Conservation (phyloP, 2,329 filamentous ascomycete genomes). For the Piedraia hortae region DNA sequence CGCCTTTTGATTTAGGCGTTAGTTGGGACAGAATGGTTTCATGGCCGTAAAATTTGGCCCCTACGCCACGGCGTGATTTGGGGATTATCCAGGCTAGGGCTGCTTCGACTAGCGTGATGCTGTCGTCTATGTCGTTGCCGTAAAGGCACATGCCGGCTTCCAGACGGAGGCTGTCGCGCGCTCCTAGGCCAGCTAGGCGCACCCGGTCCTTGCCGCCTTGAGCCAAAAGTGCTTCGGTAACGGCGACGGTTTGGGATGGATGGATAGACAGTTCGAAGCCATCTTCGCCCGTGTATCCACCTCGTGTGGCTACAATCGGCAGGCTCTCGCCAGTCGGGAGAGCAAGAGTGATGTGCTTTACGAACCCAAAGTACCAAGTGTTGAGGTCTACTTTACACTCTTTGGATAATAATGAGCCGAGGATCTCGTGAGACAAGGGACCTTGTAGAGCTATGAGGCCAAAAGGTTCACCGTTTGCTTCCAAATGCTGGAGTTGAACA, state of each 20-base stretch:
- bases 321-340: slow-evolving; percentile 26
- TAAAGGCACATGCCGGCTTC: slow-evolving; percentile 99
- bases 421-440: slow-evolving; percentile 42
- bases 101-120: slow-evolving; percentile 39
- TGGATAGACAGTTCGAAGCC: slow-evolving; percentile 89
- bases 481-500: slow-evolving; percentile 9
- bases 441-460: slow-evolving; percentile 80
- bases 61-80: slow-evolving; percentile 35
- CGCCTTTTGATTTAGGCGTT: slow-evolving; percentile 43
- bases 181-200: slow-evolving; percentile 64
- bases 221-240: slow-evolving; percentile 42
- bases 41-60: slow-evolving; percentile 59
- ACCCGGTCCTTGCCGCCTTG: slow-evolving; percentile 31
- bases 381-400: slow-evolving; percentile 24
- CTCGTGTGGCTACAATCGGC: slow-evolving; percentile 50
- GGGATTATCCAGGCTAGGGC: slow-evolving; percentile 57
- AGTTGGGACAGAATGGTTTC: slow-evolving; percentile 53
- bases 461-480: slow-evolving; percentile 25
- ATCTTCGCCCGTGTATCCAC: slow-evolving; percentile 92
- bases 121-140: slow-evolving; percentile 82
- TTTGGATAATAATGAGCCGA: slow-evolving; percentile 33
- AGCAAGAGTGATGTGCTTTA: slow-evolving; percentile 35
- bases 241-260: slow-evolving; percentile 31
- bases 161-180: slow-evolving; percentile 70
- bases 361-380: slow-evolving; percentile 58